A percentile compares a stretch with the other conserved stretches of the same genome.
phyloP scores from a whole-genome alignment of 164 flowering plant species.

The Pachysandra terminalis region DNA sequence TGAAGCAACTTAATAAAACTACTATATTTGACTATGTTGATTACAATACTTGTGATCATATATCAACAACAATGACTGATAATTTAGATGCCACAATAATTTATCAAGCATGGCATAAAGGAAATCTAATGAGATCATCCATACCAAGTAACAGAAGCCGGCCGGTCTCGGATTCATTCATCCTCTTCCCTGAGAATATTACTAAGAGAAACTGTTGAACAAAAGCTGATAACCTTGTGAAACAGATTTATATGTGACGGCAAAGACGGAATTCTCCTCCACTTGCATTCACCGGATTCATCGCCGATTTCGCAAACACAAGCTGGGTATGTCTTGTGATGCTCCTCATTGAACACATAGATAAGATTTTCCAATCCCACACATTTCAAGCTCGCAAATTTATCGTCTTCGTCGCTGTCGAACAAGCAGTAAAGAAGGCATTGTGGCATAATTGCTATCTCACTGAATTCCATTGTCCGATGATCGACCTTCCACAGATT shows the following conservation, averaged over 20 bases:
- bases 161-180: neutral
- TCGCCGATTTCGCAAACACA: constrained; percentile 51
- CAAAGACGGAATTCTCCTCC: constrained; percentile 59
- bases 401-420: constrained; percentile 52
- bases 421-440: constrained; percentile 46
- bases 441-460: constrained; percentile 57
- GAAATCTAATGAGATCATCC: neutral
- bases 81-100: neutral
- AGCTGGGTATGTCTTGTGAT: constrained; percentile 49
- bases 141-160: neutral
- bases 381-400: constrained; percentile 64
- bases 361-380: constrained; percentile 57
- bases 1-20: too few relatives aligned
- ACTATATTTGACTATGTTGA: neutral
- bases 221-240: constrained; percentile 59
- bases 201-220: constrained; percentile 40
- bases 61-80: neutral
- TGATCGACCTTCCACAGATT: constrained; percentile 55
- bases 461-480: constrained; percentile 50
- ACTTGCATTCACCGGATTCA: constrained; percentile 32
- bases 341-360: constrained; percentile 62
- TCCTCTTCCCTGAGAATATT: constrained; percentile 11
- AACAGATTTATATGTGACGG: constrained; percentile 53
- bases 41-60: too few relatives aligned
- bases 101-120: neutral